Conservation (phyloP, 1,284 basidiomycete species). For the Gomphus bonarii region DNA sequence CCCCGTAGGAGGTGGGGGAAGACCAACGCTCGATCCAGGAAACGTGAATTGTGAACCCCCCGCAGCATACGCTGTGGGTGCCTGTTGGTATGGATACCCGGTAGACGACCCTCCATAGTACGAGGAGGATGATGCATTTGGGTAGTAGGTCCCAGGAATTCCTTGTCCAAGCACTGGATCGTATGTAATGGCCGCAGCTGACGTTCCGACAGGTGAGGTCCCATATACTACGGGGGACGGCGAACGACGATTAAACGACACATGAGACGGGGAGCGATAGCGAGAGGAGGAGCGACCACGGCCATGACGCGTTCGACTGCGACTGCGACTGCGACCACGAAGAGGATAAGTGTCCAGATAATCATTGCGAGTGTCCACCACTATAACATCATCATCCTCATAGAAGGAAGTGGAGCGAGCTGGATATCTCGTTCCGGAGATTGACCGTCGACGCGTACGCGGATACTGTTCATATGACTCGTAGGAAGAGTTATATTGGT, state of each 20-base stretch:
- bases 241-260: background rate
- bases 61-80: background rate
- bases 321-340: background rate
- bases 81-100: background rate
- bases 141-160: slow-evolving; percentile 9
- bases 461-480: background rate
- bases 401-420: background rate
- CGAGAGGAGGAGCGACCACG: background rate
- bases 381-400: background rate
- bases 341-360: background rate
- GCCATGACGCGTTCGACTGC: background rate
- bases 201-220: background rate
- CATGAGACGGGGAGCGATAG: background rate
- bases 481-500: background rate
- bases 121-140: background rate
- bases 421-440: background rate
- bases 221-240: background rate
- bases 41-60: background rate
- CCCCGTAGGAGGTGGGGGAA: background rate
- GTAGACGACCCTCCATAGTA: background rate
- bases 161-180: slow-evolving; percentile 6
- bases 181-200: background rate
- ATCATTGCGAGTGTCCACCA: background rate
- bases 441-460: background rate
- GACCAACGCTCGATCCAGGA: background rate